A percentile compares a stretch with the other conserved stretches of the same genome.
Evolutionary conservation across 768 basidiomycete genomes (phyloP).

Genomic region (Mycena polygramma): DNA sequence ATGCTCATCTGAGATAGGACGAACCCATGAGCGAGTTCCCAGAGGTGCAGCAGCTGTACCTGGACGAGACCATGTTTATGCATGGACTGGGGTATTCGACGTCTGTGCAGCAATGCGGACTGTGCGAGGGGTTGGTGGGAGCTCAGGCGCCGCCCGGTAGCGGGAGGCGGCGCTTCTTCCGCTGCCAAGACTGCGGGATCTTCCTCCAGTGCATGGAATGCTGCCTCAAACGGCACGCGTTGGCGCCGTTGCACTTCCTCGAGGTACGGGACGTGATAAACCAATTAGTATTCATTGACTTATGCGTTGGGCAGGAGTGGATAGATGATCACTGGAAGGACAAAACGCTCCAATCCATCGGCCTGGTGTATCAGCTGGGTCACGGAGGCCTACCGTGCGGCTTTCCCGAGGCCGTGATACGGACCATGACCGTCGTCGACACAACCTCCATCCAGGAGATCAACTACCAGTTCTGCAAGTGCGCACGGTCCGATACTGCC

Average conservation of each 20-base stretch:
- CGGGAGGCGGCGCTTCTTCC: conserved; percentile 6
- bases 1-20: neutral
- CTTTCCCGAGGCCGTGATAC: neutral
- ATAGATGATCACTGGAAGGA: conserved; percentile 25
- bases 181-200: conserved; percentile 20
- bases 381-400: conserved; percentile 28
- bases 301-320: conserved; percentile 27
- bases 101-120: neutral
- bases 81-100: conserved; percentile 15
- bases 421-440: conserved; percentile 31
- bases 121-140: neutral
- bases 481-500: conserved; percentile 3
- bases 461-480: conserved; percentile 27
- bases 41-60: neutral
- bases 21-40: conserved; percentile 15
- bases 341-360: neutral
- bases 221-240: neutral
- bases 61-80: conserved; percentile 5
- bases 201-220: conserved; percentile 21
- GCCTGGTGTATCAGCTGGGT: conserved; percentile 35
- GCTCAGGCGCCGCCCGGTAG: neutral
- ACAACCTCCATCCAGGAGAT: conserved; percentile 26
- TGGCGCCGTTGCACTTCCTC: neutral
- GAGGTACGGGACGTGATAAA: neutral
- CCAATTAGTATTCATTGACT: neutral